A percentile compares a stretch with the other conserved stretches of the same genome.
Conservation (phyloP, 208 protist species). For the Histomonas meleagridis region DNA sequence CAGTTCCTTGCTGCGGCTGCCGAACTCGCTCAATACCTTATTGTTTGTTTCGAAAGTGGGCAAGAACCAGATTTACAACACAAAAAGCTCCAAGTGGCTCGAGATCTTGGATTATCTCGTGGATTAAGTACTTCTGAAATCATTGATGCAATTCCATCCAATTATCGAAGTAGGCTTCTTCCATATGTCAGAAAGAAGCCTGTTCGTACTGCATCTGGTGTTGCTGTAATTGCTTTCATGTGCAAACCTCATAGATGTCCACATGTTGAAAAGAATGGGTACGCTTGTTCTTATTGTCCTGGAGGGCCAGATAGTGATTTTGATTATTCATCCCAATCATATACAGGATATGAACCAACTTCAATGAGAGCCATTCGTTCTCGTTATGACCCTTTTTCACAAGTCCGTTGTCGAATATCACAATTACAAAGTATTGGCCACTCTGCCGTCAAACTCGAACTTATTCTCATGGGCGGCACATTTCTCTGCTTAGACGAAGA, state of each 20-base stretch:
- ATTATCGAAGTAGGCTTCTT: constrained; percentile 49
- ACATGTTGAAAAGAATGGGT: constrained; percentile 71
- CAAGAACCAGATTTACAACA: background rate
- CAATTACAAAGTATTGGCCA: constrained; percentile 71
- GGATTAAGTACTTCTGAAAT: background rate
- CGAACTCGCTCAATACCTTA: background rate
- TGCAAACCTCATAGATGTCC: constrained; percentile 81
- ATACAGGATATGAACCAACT: constrained; percentile 76
- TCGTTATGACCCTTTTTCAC: constrained; percentile 72
- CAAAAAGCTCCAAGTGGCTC: background rate
- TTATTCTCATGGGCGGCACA: constrained; percentile 95
- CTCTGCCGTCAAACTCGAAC: constrained; percentile 77
- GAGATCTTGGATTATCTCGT: background rate
- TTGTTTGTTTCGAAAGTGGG: background rate
- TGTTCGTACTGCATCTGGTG: constrained; percentile 71
- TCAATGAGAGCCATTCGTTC: constrained; percentile 76
- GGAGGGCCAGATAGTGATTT: constrained; percentile 79
- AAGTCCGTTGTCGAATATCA: constrained; percentile 64
- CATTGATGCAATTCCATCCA: constrained; percentile 34
- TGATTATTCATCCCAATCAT: constrained; percentile 76
- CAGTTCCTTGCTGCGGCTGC: background rate
- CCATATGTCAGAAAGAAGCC: constrained; percentile 68
- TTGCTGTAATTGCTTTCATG: constrained; percentile 64
- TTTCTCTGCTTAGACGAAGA: constrained; percentile 83
- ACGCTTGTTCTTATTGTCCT: constrained; percentile 72